phyloP scores from a whole-genome alignment of 148 eudicot genomes.

The Nepenthes gracilis region DNA sequence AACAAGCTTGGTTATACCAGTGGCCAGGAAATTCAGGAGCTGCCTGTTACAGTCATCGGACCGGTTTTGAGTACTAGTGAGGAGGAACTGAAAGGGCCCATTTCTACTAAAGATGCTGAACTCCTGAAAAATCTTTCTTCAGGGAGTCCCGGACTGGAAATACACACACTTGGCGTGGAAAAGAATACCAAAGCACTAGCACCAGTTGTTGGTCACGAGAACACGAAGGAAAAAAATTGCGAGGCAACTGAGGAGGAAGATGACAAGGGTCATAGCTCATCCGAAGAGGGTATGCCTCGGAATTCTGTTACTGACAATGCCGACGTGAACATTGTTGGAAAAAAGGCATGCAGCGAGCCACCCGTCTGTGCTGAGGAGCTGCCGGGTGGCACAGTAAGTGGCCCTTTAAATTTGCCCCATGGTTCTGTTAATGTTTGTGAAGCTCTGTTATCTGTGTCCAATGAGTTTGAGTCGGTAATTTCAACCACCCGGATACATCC shows the following conservation, averaged over 20 bases:
- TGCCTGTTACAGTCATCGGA: neutral
- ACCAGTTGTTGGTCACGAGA: neutral
- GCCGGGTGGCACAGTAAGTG: slow-evolving; percentile 41
- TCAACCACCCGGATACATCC: slow-evolving; percentile 94
- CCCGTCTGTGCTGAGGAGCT: slow-evolving; percentile 15
- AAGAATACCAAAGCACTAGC: neutral
- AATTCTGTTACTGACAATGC: neutral
- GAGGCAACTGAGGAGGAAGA: neutral
- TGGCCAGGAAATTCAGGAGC: slow-evolving; percentile 1
- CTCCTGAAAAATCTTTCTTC: neutral
- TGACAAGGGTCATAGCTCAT: neutral
- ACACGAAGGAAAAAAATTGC: neutral
- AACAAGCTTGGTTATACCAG: slow-evolving; percentile 2
- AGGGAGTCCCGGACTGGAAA: neutral
- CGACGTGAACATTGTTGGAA: slow-evolving; percentile 8
- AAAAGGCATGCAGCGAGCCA: slow-evolving; percentile 8
- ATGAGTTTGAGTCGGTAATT: slow-evolving; percentile 72
- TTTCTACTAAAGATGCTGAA: neutral
- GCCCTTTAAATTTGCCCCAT: slow-evolving; percentile 34
- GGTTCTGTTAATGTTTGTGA: slow-evolving; percentile 59
- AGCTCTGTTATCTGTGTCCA: slow-evolving; percentile 53
- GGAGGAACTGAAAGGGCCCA: slow-evolving; percentile 5
- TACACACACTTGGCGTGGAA: neutral
- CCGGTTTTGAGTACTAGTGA: neutral
- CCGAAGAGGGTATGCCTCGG: neutral